Conservation (phyloP, 2,329 filamentous ascomycete genomes). For the Triangularia verruculosa region DNA sequence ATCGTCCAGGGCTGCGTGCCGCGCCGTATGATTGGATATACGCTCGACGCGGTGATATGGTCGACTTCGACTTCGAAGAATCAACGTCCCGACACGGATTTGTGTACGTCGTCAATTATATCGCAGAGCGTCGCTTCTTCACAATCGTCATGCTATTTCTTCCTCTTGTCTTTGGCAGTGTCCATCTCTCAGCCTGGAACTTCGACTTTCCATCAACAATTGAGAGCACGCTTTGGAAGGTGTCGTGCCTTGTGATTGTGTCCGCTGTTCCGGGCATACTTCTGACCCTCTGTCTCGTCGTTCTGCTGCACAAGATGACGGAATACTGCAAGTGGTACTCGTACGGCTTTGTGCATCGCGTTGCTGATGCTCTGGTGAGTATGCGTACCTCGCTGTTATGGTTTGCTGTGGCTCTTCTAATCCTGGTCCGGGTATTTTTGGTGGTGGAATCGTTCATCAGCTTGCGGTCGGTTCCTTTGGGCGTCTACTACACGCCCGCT, state of each 20-base stretch:
- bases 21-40: no score
- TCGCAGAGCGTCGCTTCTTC: no score
- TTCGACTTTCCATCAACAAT: neutral
- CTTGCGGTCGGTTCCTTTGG: slow-evolving; percentile 6
- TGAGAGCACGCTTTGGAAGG: neutral
- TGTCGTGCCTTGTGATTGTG: neutral
- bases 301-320: no score
- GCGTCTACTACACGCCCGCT: slow-evolving; percentile 9
- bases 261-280: no score
- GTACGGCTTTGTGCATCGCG: no score
- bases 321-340: no score
- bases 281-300: no score
- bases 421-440: neutral
- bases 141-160: no score
- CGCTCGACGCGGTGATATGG: no score
- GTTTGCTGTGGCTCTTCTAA: neutral
- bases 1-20: no score
- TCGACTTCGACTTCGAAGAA: no score
- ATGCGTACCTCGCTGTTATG: neutral
- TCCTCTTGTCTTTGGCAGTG: neutral
- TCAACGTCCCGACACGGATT: neutral
- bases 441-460: slow-evolving; percentile 11
- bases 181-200: neutral
- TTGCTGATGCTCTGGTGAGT: neutral
- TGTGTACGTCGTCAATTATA: no score